phyloP scores from a whole-genome alignment of 345 rosid species.

The Salix brachista region DNA sequence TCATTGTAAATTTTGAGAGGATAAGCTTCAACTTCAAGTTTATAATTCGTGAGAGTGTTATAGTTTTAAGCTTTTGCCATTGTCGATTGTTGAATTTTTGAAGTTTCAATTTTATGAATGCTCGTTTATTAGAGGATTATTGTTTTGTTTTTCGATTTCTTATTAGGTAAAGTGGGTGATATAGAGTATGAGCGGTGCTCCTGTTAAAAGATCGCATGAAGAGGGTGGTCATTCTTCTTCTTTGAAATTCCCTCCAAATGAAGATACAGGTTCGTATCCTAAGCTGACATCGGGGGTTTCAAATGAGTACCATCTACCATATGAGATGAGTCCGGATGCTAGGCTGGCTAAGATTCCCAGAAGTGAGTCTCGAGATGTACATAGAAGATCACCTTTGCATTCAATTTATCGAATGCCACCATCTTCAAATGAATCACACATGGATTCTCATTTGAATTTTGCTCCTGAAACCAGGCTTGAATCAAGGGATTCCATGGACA shows the following conservation, averaged over 20 bases:
- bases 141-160: neutral
- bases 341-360: slow-evolving; percentile 61
- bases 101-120: neutral
- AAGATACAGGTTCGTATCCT: slow-evolving; percentile 58
- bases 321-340: slow-evolving; percentile 52
- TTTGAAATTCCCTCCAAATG: slow-evolving; percentile 59
- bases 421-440: slow-evolving; percentile 48
- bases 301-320: slow-evolving; percentile 51
- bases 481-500: slow-evolving; percentile 59
- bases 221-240: slow-evolving; percentile 72
- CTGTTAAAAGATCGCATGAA: slow-evolving; percentile 72
- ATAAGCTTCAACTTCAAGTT: neutral
- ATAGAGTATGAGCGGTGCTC: slow-evolving; percentile 18
- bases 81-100: neutral
- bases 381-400: slow-evolving; percentile 80
- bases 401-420: slow-evolving; percentile 50
- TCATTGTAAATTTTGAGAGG: neutral
- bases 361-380: slow-evolving; percentile 65
- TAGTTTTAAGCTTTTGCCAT: neutral
- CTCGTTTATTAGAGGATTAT: neutral
- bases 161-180: neutral
- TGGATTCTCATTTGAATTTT: slow-evolving; percentile 40
- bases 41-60: neutral
- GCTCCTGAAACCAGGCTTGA: slow-evolving; percentile 52
- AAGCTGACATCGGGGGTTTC: slow-evolving; percentile 47